A percentile compares a stretch with the other conserved stretches of the same genome.
Evolutionary conservation across 371 early-diverging fungal species (phyloP).

Genomic region (Apophysomyces ossiformis): DNA sequence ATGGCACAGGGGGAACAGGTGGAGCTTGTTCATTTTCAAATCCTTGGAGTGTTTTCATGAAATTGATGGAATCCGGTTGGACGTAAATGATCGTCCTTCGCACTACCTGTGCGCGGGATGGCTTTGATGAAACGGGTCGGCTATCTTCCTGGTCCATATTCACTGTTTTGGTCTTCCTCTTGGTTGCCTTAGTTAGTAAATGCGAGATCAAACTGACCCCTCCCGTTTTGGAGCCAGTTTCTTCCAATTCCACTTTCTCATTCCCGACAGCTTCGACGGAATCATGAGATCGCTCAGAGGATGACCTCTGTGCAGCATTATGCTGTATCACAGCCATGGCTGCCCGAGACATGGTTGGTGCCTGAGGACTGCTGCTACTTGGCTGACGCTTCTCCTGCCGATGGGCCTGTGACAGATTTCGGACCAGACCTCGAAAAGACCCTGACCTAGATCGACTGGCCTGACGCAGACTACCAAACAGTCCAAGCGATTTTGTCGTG

Average conservation of each 20-base stretch:
- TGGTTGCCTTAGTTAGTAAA: conserved; percentile 26
- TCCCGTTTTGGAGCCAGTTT: conserved; percentile 8
- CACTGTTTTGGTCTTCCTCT: conserved; percentile 13
- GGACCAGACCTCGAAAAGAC: conserved; percentile 25
- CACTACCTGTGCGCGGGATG: conserved; percentile 23
- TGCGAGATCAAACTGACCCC: conserved; percentile 29
- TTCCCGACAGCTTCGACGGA: neutral
- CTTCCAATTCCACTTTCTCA: conserved; percentile 7
- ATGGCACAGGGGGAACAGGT: conserved; percentile 1
- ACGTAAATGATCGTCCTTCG: conserved; percentile 37
- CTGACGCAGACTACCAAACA: conserved; percentile 35
- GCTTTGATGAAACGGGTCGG: neutral
- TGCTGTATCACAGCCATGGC: conserved; percentile 26
- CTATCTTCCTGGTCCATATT: conserved; percentile 16
- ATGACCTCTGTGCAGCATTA: conserved; percentile 2
- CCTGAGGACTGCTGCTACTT: neutral
- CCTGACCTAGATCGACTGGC: conserved; percentile 27
- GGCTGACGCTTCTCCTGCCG: conserved; percentile 15
- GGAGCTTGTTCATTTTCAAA: neutral
- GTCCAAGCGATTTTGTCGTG: conserved; percentile 20
- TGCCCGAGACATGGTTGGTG: conserved; percentile 22
- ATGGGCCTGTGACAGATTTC: conserved; percentile 25
- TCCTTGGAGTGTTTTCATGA: conserved; percentile 24
- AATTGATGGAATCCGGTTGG: conserved; percentile 36
- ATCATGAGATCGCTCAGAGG: neutral